A percentile compares a stretch with the other conserved stretches of the same genome.
These are phyloP conservation scores for Cryphonectria japonica DNA, from an alignment of 2,329 filamentous ascomycete species.

Conservation along the genomic window DNA sequence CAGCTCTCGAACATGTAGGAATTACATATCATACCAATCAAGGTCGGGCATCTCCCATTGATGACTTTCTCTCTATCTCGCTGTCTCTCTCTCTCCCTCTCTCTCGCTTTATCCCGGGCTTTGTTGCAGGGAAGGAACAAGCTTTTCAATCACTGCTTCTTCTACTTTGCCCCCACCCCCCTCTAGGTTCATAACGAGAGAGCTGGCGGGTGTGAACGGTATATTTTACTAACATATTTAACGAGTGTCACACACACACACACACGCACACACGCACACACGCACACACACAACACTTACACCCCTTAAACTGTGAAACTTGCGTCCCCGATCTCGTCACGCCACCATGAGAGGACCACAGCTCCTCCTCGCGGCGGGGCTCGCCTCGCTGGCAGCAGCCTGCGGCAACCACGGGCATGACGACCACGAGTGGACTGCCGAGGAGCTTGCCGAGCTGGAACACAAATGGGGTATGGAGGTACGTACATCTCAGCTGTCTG, in stretches of 20 bases:
- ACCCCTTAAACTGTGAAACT: neutral
- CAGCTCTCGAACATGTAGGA: neutral
- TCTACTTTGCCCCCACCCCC: no score
- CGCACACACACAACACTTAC: neutral
- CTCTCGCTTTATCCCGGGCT: neutral
- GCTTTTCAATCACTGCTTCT: neutral
- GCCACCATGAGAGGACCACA: conserved; percentile 34
- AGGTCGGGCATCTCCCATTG: neutral
- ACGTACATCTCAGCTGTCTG: conserved; percentile 32
- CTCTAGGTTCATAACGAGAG: neutral
- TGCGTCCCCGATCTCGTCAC: neutral
- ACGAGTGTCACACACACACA: neutral
- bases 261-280: neutral
- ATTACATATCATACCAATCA: neutral
- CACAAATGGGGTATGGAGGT: conserved; percentile 63
- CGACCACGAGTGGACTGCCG: conserved; percentile 51
- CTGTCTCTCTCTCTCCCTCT: neutral
- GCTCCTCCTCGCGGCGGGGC: conserved; percentile 29
- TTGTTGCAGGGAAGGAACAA: neutral
- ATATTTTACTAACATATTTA: neutral
- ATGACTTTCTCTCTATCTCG: neutral
- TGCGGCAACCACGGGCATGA: conserved; percentile 42
- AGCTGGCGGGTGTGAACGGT: neutral
- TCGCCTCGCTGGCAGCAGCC: conserved; percentile 36
- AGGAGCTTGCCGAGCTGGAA: conserved; percentile 57